These are phyloP conservation scores for Biancaea sappan DNA, from an alignment of 306 rosid genomes.

Conservation along the genomic window DNA sequence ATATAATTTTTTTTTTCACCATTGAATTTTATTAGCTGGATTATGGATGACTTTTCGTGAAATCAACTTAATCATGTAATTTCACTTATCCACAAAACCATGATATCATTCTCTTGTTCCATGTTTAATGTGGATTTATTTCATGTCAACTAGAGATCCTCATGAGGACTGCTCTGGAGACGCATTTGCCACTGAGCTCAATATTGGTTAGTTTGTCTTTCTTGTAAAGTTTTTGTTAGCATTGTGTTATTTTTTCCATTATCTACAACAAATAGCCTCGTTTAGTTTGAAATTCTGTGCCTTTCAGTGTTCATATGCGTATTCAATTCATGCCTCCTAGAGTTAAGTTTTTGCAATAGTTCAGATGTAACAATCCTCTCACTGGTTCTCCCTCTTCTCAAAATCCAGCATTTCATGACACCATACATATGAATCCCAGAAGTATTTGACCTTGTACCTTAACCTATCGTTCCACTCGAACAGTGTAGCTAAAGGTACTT, in stretches of 20 bases:
- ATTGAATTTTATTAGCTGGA: background rate
- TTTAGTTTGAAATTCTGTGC: background rate
- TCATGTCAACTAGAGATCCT: slow-evolving; percentile 57
- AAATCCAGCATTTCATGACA: background rate
- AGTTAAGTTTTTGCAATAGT: background rate
- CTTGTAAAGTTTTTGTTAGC: background rate
- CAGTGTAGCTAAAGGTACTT: too few species aligned
- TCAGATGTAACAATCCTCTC: background rate
- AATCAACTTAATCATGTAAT: slow-evolving; percentile 15
- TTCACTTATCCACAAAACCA: background rate
- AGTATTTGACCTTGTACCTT: background rate
- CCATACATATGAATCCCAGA: background rate
- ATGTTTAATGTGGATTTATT: slow-evolving; percentile 36
- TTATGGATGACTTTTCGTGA: slow-evolving; percentile 11
- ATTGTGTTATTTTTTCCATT: background rate
- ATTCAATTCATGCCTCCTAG: background rate
- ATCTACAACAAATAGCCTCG: background rate
- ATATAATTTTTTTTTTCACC: background rate
- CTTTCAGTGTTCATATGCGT: background rate
- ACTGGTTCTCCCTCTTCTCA: background rate
- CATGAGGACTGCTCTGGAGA: slow-evolving; percentile 59
- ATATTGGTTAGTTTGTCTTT: slow-evolving; percentile 55
- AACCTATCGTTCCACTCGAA: too few species aligned
- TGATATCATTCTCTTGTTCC: slow-evolving; percentile 19
- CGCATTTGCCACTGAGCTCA: slow-evolving; percentile 57